Base-by-base conservation (phyloP, 2,329 filamentous ascomycete species). In the Fusarium lyarnte region DNA sequence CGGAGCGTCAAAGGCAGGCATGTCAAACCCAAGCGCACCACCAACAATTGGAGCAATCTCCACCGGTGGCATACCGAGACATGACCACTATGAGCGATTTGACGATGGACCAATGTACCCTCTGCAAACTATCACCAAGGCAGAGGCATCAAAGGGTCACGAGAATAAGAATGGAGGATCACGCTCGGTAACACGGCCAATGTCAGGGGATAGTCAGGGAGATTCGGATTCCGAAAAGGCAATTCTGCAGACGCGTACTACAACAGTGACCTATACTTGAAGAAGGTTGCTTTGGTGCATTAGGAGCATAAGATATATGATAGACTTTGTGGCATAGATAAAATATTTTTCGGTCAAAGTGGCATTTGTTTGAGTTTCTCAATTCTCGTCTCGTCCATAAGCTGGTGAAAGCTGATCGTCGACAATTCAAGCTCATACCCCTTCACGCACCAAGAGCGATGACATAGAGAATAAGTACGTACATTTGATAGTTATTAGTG, bases 221-320 rank as follows among this genome's bases (percentile, higher is more conserved):
- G 66, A 69, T n/a, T 58, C 51, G 4, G 52, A 53, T 19, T 69
- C 64, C 27, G 66, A 69, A 19, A 69, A 69, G 51, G 66, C 51
- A 27, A 69, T 69, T 14, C 29, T 69, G 16, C 64, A 69, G 29
- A 69, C 58, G 14, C 61, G 61, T 17, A 66, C 43, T 45, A 66
- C 51, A 4, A 65, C 45, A 16, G 52, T 66, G 16, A 21, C 36
- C 7, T 66, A 66, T 6, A 66, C 63, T 27, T 57, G 21, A 49
- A n/a, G 14, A 27, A 4, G 14, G 6, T 2, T 4, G 4, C 12
- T 35, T 27, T 7, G 49, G 33, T 6, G 19, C 2, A 2, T 39
- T 29, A 1, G 5, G 35, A 10, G 25, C n/a, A n/a, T 16, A 13
- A 16, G 33, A 53, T 39, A 21, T 10, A 29, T 17, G 23, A 10